Base-by-base conservation (phyloP, 1,284 basidiomycete genomes). In the Sporisorium graminicola region DNA sequence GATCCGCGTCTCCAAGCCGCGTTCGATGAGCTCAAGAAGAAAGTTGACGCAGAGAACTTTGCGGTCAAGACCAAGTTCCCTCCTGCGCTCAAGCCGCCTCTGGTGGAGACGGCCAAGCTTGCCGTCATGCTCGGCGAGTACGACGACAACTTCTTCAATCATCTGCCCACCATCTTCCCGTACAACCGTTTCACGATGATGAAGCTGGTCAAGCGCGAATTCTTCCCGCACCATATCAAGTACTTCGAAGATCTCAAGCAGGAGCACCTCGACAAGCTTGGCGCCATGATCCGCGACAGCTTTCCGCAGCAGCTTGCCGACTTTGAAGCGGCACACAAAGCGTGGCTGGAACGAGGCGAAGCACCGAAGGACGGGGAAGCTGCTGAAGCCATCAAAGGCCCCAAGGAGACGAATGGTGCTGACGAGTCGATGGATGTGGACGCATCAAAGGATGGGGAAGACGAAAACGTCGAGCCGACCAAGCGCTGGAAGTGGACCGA, bases 71-170 rank as follows among this genome's bases (percentile, higher is more conserved):
- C 91, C 82, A 96, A 94, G 86, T 98, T 98, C 87, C 95, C 95
- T 7, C 91, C 91, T 0, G 82, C 87, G 5, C 87, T 98, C 80
- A 94, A 94, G 79, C 92, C 92, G 0, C 82, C 90, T 5, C 89
- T 98, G 7, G 87, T 89, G 33, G 86, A 90, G 33, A 90, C 93
- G 37, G 93, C 94, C 1, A 86, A 93, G 55, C 89, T 91, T 57
- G 95, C 95, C 0, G 91, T 96, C 79, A 88, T 90, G 58, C 88
- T 94, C 40, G 92, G 91, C 85, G 92, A 95, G 85, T 96, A 95
- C 86, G 92, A 94, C 80, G 93, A 95, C 22, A 91, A 93, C 82
- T 96, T 95, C 85, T 96, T 96, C 87, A 91, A 91, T 81, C 88
- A 92, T 42, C 92, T 97, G 90, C 94, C 94, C 0, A 88, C 88